phyloP scores from a whole-genome alignment of 2,329 filamentous ascomycete species.

The Trichoderma sp. region DNA sequence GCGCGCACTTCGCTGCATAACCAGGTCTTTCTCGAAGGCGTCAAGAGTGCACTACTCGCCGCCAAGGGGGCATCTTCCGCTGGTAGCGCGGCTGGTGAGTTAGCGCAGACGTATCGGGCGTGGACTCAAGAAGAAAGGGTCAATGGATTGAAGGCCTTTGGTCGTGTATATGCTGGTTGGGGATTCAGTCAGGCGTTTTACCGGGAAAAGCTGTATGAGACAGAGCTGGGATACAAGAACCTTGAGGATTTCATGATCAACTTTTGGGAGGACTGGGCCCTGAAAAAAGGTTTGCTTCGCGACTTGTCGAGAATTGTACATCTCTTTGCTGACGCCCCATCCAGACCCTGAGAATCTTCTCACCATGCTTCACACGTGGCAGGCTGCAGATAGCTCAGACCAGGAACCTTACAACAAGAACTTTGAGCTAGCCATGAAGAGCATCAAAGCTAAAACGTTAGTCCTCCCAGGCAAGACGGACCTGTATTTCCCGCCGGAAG shows the following conservation, averaged over 20 bases:
- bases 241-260: slow-evolving; percentile 71
- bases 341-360: slow-evolving; percentile 70
- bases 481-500: slow-evolving; percentile 78
- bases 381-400: slow-evolving; percentile 65
- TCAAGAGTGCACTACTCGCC: slow-evolving; percentile 45
- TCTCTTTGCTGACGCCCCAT: not conserved
- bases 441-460: slow-evolving; percentile 69
- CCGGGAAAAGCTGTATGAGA: slow-evolving; percentile 66
- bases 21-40: slow-evolving; percentile 53
- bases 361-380: slow-evolving; percentile 76
- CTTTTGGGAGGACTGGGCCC: slow-evolving; percentile 75
- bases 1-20: slow-evolving; percentile 52
- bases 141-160: slow-evolving; percentile 63
- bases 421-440: slow-evolving; percentile 62
- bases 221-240: slow-evolving; percentile 59
- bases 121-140: slow-evolving; percentile 43
- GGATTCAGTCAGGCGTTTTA: slow-evolving; percentile 80
- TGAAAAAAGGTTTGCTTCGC: slow-evolving; percentile 49
- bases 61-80: slow-evolving; percentile 46
- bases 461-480: slow-evolving; percentile 72
- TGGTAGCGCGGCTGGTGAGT: slow-evolving; percentile 40
- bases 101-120: slow-evolving; percentile 19
- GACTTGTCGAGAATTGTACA: slow-evolving; percentile 28
- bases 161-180: slow-evolving; percentile 75
- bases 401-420: slow-evolving; percentile 67